A percentile compares a stretch with the other conserved stretches of the same genome.
Evolutionary conservation across 1,139 yeast genomes (phyloP).

Genomic region (Candida dubliniensis): DNA sequence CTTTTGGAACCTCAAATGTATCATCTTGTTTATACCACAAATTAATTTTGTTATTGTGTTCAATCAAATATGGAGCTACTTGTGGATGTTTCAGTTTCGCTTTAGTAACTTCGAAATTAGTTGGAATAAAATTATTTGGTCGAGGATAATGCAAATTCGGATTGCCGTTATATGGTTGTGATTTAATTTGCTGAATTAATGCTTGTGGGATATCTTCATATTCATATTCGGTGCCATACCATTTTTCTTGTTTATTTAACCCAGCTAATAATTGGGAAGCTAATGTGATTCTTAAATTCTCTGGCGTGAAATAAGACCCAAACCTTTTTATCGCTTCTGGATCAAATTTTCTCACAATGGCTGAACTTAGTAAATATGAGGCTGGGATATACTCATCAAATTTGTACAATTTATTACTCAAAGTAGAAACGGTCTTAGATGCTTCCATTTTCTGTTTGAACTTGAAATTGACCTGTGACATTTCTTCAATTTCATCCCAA

Average conservation of each 20-base stretch:
- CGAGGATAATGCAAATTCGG: conserved; percentile 59
- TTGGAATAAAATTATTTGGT: conserved; percentile 77
- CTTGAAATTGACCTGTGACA: conserved; percentile 54
- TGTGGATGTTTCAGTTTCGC: conserved; percentile 34
- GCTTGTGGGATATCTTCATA: conserved; percentile 43
- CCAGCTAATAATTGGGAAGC: conserved; percentile 50
- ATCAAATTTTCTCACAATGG: conserved; percentile 61
- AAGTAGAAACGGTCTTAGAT: conserved; percentile 56
- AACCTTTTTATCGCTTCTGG: conserved; percentile 54
- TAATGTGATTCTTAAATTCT: conserved; percentile 62
- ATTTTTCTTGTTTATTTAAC: conserved; percentile 56
- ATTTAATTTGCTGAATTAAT: conserved; percentile 22
- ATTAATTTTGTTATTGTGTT: conserved; percentile 34
- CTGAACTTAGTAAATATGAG: conserved; percentile 55
- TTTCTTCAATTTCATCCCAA: conserved; percentile 49
- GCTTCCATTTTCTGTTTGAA: conserved; percentile 69
- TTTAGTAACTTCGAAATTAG: conserved; percentile 62
- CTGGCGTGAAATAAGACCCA: conserved; percentile 49
- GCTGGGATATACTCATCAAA: conserved; percentile 57
- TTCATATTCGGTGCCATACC: conserved; percentile 89
- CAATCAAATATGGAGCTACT: conserved; percentile 38
- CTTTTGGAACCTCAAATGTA: conserved; percentile 85
- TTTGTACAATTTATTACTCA: conserved; percentile 46
- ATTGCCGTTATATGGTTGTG: conserved; percentile 31
- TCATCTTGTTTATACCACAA: conserved; percentile 94